Evolutionary conservation across 257 asterid genomes (phyloP), one percentile per base, ranked within the genome.

Genomic region (Ilex aquifolium): DNA sequence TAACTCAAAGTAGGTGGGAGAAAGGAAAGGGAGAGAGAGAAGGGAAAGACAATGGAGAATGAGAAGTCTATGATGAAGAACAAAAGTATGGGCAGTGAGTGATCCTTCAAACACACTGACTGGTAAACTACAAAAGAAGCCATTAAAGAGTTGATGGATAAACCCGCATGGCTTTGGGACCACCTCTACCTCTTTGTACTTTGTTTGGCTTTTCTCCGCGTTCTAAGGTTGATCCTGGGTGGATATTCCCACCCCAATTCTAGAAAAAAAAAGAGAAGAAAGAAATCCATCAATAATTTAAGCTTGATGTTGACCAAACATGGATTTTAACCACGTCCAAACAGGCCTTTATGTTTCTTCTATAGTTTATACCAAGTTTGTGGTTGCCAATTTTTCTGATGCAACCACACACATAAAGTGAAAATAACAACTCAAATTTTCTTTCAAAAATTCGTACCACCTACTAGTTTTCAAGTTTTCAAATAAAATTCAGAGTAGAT

Each of bases 231-330:
- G 63, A 74, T 66, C 69, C 79, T 67, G 60, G 57, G 3, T 64
- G 77, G 78, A 78, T 78, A 74, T 71, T 68, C 77, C 68, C 44
- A 7, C 10, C 0, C 30, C 13, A 63, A 10, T 66, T 60, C 57
- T 7, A 40, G 16, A 62, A 54, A 52, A 21, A 21, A 21, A 21
- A 21, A n/a, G n/a, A n/a, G n/a, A 1, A 21, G 27, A 21, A 1
- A 21, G 27, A 0, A 62, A 32, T 62, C 56, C 68, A 27, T 50
- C 59, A 21, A 27, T 40, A 31, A 7, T 48, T 65, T 57, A 56
- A 57, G 27, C 27, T 21, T 21, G 27, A 21, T 21, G 27, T 21
- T 21, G 27, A 21, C 27, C 27, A 21, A 21, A 21, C 27, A 21
- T 21, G 27, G 27, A 21, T 21, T 21, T 21, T 21, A 21, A 21